Evolutionary conservation across 768 basidiomycete genomes (phyloP), one percentile per base, ranked within the genome.

Genomic region (Tricholomella constricta): DNA sequence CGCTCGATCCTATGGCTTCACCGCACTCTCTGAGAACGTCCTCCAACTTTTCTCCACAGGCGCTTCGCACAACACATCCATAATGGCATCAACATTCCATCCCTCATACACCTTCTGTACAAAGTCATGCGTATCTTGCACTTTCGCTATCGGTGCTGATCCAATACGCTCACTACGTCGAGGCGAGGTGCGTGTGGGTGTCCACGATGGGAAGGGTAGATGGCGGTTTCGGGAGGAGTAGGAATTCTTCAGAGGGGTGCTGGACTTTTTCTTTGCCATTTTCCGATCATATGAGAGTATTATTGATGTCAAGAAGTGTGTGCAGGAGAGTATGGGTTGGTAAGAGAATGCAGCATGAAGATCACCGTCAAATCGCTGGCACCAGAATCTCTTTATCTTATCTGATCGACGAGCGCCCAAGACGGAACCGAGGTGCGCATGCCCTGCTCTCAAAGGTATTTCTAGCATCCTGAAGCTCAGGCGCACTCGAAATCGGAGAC

Each of bases 41-140:
- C 73, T 80, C 89, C 89, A 92, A 7, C 73, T 17, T 27, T 56
- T 71, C 54, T 72, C 72, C 12, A 90, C 82, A 0, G 91, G 88
- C 0, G 87, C 88, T 62, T 93, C 92, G 59, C 92, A 94, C 87
- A 89, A 94, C 2, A 94, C 92, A 59, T 94, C 92, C 6, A 94
- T 83, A 48, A 94, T 77, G 5, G 84, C 78, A 47, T 81, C 72
- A 3, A 92, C 82, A 32, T 78, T 78, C 25, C 79, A 78, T 9
- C 71, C 80, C 1, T 62, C 67, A 61, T 88, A 90, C 62, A 89
- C 64, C 14, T 73, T 84, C 2, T 78, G 76, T 4, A 88, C 79
- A 57, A 94, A 89, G 31, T 87, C 88, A 64, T 77, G 81, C n/a
- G 89, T 72, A n/a, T 75, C 77, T 70, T 61, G 57, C 79, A 76